Conservation (phyloP, 495 filamentous ascomycete species). For the Letharia columbiana region DNA sequence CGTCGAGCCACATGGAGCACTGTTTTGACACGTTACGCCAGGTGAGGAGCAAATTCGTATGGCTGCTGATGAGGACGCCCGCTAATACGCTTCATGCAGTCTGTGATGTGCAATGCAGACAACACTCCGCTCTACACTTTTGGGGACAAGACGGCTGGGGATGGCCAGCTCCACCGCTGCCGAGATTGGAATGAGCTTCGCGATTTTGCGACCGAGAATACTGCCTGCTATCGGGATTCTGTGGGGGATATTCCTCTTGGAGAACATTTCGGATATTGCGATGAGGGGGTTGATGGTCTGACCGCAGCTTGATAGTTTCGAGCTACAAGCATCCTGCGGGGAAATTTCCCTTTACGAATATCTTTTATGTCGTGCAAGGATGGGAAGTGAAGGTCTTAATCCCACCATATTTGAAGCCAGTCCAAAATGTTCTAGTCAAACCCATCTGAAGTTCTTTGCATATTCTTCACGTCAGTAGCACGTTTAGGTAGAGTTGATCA, state of each 20-base stretch:
- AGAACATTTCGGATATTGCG: slow-evolving; percentile 24
- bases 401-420: neutral
- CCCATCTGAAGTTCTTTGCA: neutral
- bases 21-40: slow-evolving; percentile 24
- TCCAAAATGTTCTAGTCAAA: neutral
- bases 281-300: slow-evolving; percentile 19
- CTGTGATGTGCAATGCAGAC: slow-evolving; percentile 18
- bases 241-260: slow-evolving; percentile 8
- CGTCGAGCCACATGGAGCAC: slow-evolving; percentile 14
- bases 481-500: too few relatives aligned
- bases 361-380: too few relatives aligned
- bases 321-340: neutral
- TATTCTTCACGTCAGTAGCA: neutral
- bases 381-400: too few relatives aligned
- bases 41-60: neutral
- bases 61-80: neutral
- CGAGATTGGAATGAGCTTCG: slow-evolving; percentile 18
- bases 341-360: neutral
- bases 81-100: slow-evolving; percentile 10
- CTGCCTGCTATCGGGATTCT: slow-evolving; percentile 19
- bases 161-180: slow-evolving; percentile 19
- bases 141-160: slow-evolving; percentile 18
- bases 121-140: slow-evolving; percentile 22
- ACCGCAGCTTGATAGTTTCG: neutral
- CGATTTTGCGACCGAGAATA: slow-evolving; percentile 21